These are phyloP conservation scores for Blastocystis sp. DNA, from an alignment of 352 stramenopile genomes.

Conservation along the genomic window DNA sequence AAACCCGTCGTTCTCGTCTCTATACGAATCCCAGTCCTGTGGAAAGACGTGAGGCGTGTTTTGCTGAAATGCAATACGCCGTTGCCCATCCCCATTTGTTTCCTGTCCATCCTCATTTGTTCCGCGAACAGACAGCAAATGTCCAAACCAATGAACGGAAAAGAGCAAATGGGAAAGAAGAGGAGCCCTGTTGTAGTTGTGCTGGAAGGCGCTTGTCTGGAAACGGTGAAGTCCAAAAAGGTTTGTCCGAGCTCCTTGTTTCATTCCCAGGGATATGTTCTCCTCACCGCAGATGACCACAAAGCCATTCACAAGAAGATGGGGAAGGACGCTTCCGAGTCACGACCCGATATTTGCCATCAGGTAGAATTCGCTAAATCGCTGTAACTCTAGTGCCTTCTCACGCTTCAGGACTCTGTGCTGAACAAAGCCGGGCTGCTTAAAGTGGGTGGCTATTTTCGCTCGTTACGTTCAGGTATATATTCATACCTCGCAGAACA, in stretches of 20 bases:
- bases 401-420: constrained; percentile 95
- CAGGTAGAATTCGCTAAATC: constrained; percentile 77
- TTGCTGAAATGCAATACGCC: no score
- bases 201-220: constrained; percentile 94
- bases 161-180: background rate
- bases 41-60: no score
- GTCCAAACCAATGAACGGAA: background rate
- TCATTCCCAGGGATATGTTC: constrained; percentile 87
- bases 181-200: constrained; percentile 89
- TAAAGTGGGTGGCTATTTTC: constrained; percentile 80
- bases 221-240: constrained; percentile 98
- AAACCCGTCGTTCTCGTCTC: no score
- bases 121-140: no score
- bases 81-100: no score
- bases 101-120: no score
- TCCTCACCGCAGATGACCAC: constrained; percentile 99
- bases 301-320: constrained; percentile 91
- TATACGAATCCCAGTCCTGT: no score
- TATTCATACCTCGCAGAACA: constrained; percentile 92
- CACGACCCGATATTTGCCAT: constrained; percentile 97
- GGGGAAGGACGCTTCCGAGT: constrained; percentile 92
- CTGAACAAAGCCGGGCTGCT: constrained; percentile 97
- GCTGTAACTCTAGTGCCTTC: constrained; percentile 85
- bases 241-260: constrained; percentile 65
- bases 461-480: constrained; percentile 81